Percentiles rank a stretch among this genome's conserved stretches.
These are phyloP conservation scores for Dioscorea zingiberensis DNA, from an alignment of 106 monocot genomes.

Conservation along the genomic window DNA sequence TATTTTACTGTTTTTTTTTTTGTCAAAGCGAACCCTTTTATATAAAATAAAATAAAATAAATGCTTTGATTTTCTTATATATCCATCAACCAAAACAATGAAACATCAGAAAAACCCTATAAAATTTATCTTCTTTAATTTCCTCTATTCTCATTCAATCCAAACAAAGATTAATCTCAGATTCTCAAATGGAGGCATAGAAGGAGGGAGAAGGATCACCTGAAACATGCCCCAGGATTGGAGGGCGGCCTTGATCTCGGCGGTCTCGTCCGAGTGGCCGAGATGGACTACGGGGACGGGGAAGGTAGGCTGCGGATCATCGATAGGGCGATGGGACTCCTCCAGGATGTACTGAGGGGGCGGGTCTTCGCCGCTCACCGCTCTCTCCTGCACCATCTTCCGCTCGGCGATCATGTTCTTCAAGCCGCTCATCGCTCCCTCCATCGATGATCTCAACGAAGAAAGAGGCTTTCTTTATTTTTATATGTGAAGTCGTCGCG, in stretches of 20 bases:
- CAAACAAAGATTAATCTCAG: neutral
- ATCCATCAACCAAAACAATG: too few species aligned
- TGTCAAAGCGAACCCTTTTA: too few species aligned
- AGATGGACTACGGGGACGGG: slow-evolving; percentile 26
- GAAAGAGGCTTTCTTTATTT: too few species aligned
- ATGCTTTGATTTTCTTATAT: too few species aligned
- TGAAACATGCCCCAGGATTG: slow-evolving; percentile 35
- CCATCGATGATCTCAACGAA: too few species aligned
- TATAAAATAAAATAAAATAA: too few species aligned
- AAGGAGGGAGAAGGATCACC: neutral
- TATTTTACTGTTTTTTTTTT: too few species aligned
- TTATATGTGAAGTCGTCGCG: too few species aligned
- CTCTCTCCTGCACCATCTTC: slow-evolving; percentile 32
- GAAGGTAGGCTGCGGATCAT: neutral
- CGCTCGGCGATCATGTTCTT: neutral
- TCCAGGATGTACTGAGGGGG: slow-evolving; percentile 18
- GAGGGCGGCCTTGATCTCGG: slow-evolving; percentile 18
- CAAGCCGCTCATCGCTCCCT: neutral
- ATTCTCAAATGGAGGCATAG: neutral
- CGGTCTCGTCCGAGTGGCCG: slow-evolving; percentile 20
- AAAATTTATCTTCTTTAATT: too few species aligned
- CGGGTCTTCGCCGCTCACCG: slow-evolving; percentile 8
- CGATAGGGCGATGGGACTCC: slow-evolving; percentile 9
- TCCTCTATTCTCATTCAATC: too few species aligned
- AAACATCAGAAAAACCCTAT: too few species aligned